Conservation (phyloP, 2,329 filamentous ascomycete species). For the Microdochium paspali region DNA sequence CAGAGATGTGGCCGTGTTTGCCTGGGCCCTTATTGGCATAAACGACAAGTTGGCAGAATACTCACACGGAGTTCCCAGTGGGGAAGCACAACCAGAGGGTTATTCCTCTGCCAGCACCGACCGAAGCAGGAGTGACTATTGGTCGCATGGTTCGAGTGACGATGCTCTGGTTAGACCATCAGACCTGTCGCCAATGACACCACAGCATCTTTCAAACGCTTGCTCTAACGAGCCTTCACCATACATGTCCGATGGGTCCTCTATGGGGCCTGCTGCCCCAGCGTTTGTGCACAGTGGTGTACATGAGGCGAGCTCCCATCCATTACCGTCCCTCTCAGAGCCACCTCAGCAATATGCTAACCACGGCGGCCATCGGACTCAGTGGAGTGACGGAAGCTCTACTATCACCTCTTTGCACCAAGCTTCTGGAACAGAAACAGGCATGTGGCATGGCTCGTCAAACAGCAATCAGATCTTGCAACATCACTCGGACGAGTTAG, state of each 20-base stretch:
- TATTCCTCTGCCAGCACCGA: background rate
- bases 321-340: too few relatives aligned
- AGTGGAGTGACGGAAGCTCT: too few relatives aligned
- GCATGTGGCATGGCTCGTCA: too few relatives aligned
- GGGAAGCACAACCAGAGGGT: slow-evolving; percentile 46
- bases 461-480: too few relatives aligned
- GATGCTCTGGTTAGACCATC: background rate
- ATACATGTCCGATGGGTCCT: background rate
- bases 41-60: slow-evolving; percentile 64
- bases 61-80: slow-evolving; percentile 49
- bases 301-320: too few relatives aligned
- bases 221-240: background rate
- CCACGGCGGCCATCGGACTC: too few relatives aligned
- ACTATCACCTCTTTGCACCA: too few relatives aligned
- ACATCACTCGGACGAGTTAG: too few relatives aligned
- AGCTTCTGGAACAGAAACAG: too few relatives aligned
- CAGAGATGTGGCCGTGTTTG: slow-evolving; percentile 78
- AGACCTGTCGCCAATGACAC: background rate
- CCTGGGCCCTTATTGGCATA: slow-evolving; percentile 73
- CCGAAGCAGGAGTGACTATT: background rate
- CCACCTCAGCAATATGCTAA: too few relatives aligned
- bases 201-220: background rate
- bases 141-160: background rate
- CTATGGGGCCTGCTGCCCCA: background rate
- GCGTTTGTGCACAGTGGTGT: background rate